These are phyloP conservation scores for Teratosphaeria gauchensis DNA, from an alignment of 2,329 filamentous ascomycete genomes.

Conservation along the genomic window DNA sequence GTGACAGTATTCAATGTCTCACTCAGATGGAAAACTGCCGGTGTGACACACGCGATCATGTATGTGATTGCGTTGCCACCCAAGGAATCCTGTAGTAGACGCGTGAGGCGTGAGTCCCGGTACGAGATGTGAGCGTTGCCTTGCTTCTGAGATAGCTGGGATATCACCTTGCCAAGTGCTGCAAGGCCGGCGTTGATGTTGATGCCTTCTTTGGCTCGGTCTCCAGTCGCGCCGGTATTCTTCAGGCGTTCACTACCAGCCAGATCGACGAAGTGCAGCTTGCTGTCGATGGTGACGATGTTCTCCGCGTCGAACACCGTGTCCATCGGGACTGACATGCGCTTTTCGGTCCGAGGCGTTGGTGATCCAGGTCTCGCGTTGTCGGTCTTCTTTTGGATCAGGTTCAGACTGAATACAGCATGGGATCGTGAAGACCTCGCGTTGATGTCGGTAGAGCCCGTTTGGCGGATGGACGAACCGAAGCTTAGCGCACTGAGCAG, in stretches of 20 bases:
- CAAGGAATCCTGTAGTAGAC: slow-evolving; percentile 88
- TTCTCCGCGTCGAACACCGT: slow-evolving; percentile 56
- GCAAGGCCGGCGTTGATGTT: slow-evolving; percentile 96
- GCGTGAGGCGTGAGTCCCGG: slow-evolving; percentile 92
- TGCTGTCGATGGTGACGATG: slow-evolving; percentile 86
- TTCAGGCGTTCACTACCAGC: slow-evolving; percentile 94
- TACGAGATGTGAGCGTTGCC: slow-evolving; percentile 89
- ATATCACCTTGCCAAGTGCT: slow-evolving; percentile 94
- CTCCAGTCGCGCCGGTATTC: slow-evolving; percentile 91
- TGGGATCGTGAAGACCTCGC: slow-evolving; percentile 96
- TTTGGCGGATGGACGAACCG: slow-evolving; percentile 89
- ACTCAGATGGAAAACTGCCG: slow-evolving; percentile 91
- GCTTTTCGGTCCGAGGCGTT: slow-evolving; percentile 61
- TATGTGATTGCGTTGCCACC: slow-evolving; percentile 97
- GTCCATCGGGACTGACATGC: slow-evolving; percentile 78
- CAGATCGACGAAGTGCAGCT: slow-evolving; percentile 95
- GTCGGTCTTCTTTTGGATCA: slow-evolving; percentile 72
- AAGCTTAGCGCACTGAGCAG: slow-evolving; percentile 81
- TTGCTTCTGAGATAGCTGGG: slow-evolving; percentile 85
- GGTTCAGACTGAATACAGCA: slow-evolving; percentile 90
- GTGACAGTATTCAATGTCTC: slow-evolving; percentile 94
- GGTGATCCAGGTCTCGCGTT: slow-evolving; percentile 20
- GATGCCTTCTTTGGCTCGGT: slow-evolving; percentile 90
- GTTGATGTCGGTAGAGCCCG: slow-evolving; percentile 93
- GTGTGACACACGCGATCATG: slow-evolving; percentile 98